Percentiles rank a stretch among this genome's conserved stretches.
Evolutionary conservation across 345 rosid genomes (phyloP).

Genomic region (Kernera saxatilis): DNA sequence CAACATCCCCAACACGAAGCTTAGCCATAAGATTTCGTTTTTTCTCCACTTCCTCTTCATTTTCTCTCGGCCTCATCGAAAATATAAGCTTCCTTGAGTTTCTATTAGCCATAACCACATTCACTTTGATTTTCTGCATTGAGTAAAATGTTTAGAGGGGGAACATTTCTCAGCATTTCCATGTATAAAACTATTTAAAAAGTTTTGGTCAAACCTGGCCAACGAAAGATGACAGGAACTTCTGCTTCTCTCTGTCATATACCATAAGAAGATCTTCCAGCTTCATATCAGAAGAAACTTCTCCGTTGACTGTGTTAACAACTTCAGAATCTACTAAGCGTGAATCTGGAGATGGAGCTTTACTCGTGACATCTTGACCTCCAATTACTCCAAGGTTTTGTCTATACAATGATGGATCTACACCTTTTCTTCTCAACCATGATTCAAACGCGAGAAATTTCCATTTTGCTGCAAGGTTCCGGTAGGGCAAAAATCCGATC

Average conservation of each 20-base stretch:
- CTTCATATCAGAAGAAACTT: conserved; percentile 63
- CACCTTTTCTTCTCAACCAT: conserved; percentile 85
- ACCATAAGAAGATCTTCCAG: conserved; percentile 77
- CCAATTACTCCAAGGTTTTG: conserved; percentile 66
- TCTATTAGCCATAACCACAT: conserved; percentile 56
- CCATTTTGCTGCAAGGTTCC: conserved; percentile 72
- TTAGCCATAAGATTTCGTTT: conserved; percentile 83
- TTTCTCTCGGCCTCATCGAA: conserved; percentile 79
- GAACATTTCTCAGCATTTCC: not conserved
- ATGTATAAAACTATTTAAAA: not conserved
- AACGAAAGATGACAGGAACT: conserved; percentile 75
- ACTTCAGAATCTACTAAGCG: conserved; percentile 33
- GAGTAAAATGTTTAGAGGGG: not conserved
- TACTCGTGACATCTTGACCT: conserved; percentile 42
- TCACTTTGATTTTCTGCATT: conserved; percentile 66
- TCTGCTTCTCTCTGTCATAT: conserved; percentile 80
- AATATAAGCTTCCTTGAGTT: conserved; percentile 61
- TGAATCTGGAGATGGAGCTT: conserved; percentile 33
- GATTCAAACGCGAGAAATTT: conserved; percentile 90
- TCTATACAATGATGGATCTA: conserved; percentile 71
- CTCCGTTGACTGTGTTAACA: conserved; percentile 26
- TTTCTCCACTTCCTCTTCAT: conserved; percentile 61
- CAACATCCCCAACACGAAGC: conserved; percentile 87
- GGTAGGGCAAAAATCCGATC: conserved; percentile 83
- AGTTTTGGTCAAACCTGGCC: conserved; percentile 62